A percentile compares a stretch with the other conserved stretches of the same genome.
Conservation (phyloP, 495 filamentous ascomycete species). For the Neohortaea acidophila region DNA sequence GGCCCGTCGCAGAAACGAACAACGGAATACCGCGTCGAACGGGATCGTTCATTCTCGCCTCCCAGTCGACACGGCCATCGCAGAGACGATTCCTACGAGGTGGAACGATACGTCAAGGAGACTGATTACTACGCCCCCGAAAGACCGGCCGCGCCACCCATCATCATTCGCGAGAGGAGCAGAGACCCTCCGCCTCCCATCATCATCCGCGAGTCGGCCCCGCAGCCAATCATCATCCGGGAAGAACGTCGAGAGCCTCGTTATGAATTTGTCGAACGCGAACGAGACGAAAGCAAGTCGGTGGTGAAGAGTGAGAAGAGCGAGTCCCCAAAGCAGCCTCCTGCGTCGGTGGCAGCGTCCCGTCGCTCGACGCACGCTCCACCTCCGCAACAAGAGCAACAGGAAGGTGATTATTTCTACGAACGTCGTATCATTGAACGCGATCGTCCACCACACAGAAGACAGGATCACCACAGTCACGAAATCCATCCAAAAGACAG, state of each 20-base stretch:
- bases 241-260: conserved; percentile 41
- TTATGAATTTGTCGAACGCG: conserved; percentile 53
- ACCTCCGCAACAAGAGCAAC: conserved; percentile 24
- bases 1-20: conserved; percentile 19
- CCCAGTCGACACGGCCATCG: conserved; percentile 8
- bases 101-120: conserved; percentile 50
- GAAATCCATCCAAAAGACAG: conserved; percentile 46
- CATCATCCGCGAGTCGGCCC: conserved; percentile 35
- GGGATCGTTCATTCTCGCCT: conserved; percentile 20
- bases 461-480: conserved; percentile 35
- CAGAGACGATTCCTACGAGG: conserved; percentile 26
- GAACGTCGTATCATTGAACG: conserved; percentile 42
- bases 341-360: conserved; percentile 37
- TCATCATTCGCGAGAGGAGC: conserved; percentile 52
- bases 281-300: conserved; percentile 35
- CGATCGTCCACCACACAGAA: conserved; percentile 22
- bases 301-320: conserved; percentile 27
- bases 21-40: conserved; percentile 23
- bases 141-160: conserved; percentile 40
- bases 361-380: conserved; percentile 41
- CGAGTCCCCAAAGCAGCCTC: conserved; percentile 12
- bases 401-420: conserved; percentile 52
- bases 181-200: conserved; percentile 43
- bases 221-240: conserved; percentile 9
- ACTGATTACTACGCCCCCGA: conserved; percentile 46